phyloP scores from a whole-genome alignment of 108 stramenopile species.

The Epithemia pelagica region DNA sequence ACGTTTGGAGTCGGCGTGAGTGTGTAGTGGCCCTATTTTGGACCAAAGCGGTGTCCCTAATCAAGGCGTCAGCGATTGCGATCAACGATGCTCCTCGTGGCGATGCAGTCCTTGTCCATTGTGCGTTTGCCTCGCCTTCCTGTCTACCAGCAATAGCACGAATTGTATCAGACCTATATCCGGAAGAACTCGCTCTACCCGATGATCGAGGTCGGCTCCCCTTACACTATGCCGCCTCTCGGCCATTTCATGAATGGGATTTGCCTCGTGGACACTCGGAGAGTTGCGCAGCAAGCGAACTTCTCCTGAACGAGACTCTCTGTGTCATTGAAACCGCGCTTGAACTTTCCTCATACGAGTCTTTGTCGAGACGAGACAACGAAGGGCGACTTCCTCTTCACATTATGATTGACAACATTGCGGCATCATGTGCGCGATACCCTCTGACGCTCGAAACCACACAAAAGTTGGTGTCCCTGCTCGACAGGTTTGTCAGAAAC shows the following conservation, averaged over 20 bases:
- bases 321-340: constrained; percentile 39
- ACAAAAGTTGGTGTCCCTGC: constrained; percentile 26
- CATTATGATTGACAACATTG: constrained; percentile 50
- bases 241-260: constrained; percentile 45
- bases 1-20: constrained; percentile 26
- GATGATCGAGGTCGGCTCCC: constrained; percentile 47
- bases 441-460: constrained; percentile 14
- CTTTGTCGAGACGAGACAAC: constrained; percentile 30
- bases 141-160: constrained; percentile 49
- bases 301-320: constrained; percentile 42
- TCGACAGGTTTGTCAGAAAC: constrained; percentile 32
- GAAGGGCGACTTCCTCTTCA: constrained; percentile 46
- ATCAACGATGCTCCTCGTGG: constrained; percentile 7
- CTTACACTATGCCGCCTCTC: constrained; percentile 51
- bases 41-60: constrained; percentile 44
- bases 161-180: constrained; percentile 42
- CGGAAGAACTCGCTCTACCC: constrained; percentile 33
- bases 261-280: constrained; percentile 37
- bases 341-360: constrained; percentile 27
- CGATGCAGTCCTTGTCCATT: constrained; percentile 33
- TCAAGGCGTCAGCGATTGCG: constrained; percentile 21
- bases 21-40: constrained; percentile 39
- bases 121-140: constrained; percentile 38
- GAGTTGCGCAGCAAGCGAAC: constrained; percentile 16
- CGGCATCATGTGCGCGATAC: constrained; percentile 31